phyloP scores from a whole-genome alignment of 2,329 filamentous ascomycete genomes.

The Colletotrichum aenigma region DNA sequence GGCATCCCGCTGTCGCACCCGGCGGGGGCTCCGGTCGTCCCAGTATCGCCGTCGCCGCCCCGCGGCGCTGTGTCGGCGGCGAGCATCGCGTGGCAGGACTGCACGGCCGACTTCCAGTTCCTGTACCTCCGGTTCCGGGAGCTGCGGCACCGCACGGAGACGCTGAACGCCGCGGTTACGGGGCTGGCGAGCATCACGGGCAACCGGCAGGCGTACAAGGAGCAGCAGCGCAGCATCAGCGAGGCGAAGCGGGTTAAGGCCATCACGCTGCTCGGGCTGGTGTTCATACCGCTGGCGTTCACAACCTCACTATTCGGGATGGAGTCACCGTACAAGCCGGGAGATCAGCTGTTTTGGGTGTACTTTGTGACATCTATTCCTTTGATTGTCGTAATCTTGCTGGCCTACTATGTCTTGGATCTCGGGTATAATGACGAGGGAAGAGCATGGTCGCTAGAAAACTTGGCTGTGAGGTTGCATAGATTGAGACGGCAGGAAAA shows the following conservation, averaged over 20 bases:
- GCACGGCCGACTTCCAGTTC: constrained; percentile 25
- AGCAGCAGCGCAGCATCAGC: constrained; percentile 27
- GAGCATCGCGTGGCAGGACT: constrained; percentile 18
- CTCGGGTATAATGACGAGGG: constrained; percentile 26
- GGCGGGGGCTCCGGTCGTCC: neutral
- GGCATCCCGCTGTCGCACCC: constrained; percentile 23
- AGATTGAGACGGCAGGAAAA: neutral
- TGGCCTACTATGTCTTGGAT: constrained; percentile 24
- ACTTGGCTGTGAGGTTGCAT: neutral
- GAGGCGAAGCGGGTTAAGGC: constrained; percentile 27
- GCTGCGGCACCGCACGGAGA: constrained; percentile 24
- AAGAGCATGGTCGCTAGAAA: constrained; percentile 21
- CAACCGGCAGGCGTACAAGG: constrained; percentile 24
- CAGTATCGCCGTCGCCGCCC: neutral
- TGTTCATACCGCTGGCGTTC: constrained; percentile 28
- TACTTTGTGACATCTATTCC: constrained; percentile 25
- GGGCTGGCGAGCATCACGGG: constrained; percentile 27
- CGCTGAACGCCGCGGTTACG: constrained; percentile 26
- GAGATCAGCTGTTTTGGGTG: constrained; percentile 21
- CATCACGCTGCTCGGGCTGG: constrained; percentile 26
- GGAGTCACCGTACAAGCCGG: constrained; percentile 22
- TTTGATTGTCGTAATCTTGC: constrained; percentile 20
- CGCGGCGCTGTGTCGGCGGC: neutral
- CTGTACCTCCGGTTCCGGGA: constrained; percentile 25
- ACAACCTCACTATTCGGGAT: constrained; percentile 25